Evolutionary conservation across 2,329 filamentous ascomycete genomes (phyloP).

Genomic region (Colletotrichum graminicola): DNA sequence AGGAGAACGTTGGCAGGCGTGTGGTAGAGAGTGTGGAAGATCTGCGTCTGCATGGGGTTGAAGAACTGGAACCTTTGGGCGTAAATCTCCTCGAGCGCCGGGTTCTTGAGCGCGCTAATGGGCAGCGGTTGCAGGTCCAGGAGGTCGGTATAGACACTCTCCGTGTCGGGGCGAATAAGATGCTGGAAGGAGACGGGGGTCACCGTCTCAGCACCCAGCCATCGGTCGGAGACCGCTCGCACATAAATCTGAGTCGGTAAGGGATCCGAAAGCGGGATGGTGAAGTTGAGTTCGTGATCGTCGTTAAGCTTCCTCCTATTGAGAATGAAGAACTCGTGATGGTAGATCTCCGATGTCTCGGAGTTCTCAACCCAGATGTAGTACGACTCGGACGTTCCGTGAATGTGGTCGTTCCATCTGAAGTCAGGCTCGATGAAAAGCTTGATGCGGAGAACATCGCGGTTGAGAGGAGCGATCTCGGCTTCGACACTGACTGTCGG

Average conservation of each 20-base stretch:
- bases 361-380: conserved; percentile 99
- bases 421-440: conserved; percentile 91
- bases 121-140: conserved; percentile 92
- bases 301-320: conserved; percentile 91
- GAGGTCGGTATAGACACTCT: conserved; percentile 96
- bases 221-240: conserved; percentile 91
- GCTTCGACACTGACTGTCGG: conserved; percentile 91
- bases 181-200: conserved; percentile 97
- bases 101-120: conserved; percentile 88
- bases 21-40: conserved; percentile 97
- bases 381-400: conserved; percentile 95
- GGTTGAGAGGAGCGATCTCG: conserved; percentile 94
- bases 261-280: conserved; percentile 93
- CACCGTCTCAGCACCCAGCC: conserved; percentile 96
- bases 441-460: conserved; percentile 92
- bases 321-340: conserved; percentile 96
- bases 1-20: conserved; percentile 92
- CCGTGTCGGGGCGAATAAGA: conserved; percentile 95
- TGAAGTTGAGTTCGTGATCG: conserved; percentile 98
- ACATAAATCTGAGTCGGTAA: conserved; percentile 97
- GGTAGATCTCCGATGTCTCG: conserved; percentile 96
- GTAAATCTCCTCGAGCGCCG: conserved; percentile 88
- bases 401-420: conserved; percentile 91
- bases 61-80: conserved; percentile 92
- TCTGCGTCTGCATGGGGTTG: conserved; percentile 99